Evolutionary conservation across 805 yeast genomes (phyloP), one percentile per base, ranked within the genome.

Genomic region (Metschnikowia lochheadii): DNA sequence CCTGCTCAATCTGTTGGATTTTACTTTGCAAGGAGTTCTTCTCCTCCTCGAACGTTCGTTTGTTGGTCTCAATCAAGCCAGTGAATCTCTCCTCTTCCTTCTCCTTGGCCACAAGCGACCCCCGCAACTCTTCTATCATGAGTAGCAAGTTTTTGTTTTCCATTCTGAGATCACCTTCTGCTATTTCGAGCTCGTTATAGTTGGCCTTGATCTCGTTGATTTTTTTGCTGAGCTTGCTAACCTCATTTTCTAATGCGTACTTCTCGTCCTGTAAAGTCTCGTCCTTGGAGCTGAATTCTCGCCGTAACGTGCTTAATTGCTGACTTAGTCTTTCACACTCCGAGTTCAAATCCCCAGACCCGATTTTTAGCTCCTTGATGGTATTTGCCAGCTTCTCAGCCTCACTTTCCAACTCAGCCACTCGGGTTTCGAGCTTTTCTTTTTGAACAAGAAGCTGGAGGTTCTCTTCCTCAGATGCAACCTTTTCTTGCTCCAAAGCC

Each of bases 291-390:
- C 69, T 71, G 20, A 58, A 54, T 42, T 72, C 75, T 20, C 73
- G 64, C 45, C 80, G 69, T 38, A 76, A 51, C 5, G 60, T 54
- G 6, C 71, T 62, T 43, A 77, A 61, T 6, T 75, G 72, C 31
- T 60, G 63, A 17, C 77, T 73, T 41, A 81, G 64, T 37, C 79
- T 64, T 43, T 79, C 81, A 58, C 85, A 81, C 57, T 83, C 87
- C 29, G 63, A 64, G 54, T 81, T 82, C 53, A 83, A 59, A 31
- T 73, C 76, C 1, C 50, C 57, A 18, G 69, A 64, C 54, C 76
- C 57, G 11, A 48, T 53, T 15, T 45, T 56, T 29, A 62, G 48
- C 17, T 43, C 45, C 2, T 46, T 48, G 11, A 57, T 44, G n/a
- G 44, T 45, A 3, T 59, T 60, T n/a, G 60, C 55, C 49, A 67